These are phyloP conservation scores for Corylus americana DNA, from an alignment of 306 rosid genomes.

Conservation along the genomic window DNA sequence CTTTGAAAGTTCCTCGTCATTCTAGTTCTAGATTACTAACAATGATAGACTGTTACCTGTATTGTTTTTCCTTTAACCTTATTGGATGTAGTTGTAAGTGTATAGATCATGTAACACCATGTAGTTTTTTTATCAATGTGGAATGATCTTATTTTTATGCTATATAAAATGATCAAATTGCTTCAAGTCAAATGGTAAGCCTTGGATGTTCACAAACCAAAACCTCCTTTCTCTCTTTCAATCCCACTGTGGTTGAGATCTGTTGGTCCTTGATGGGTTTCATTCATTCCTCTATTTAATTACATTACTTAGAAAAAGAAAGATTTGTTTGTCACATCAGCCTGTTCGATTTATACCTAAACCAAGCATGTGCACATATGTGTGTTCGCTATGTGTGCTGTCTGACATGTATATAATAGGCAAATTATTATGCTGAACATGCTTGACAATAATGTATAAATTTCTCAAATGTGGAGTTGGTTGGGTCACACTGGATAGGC, in stretches of 20 bases:
- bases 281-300: neutral
- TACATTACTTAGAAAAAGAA: neutral
- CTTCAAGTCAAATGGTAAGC: neutral
- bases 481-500: neutral
- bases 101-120: conserved; percentile 32
- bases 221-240: neutral
- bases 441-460: neutral
- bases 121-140: conserved; percentile 23
- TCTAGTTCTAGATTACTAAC: conserved; percentile 33
- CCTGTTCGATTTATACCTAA: neutral
- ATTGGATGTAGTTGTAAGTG: conserved; percentile 33
- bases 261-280: neutral
- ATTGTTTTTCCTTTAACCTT: conserved; percentile 20
- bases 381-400: too few species aligned
- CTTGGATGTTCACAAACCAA: neutral
- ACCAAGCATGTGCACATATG: too few species aligned
- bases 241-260: neutral
- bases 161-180: neutral
- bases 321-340: neutral
- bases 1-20: conserved; percentile 8
- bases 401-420: too few species aligned
- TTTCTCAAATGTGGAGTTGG: neutral
- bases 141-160: conserved; percentile 10
- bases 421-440: neutral
- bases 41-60: conserved; percentile 20